Percentiles rank a stretch among this genome's conserved stretches.
These are phyloP conservation scores for Lachancea kluyveri DNA, from an alignment of 805 yeast genomes.

Conservation along the genomic window DNA sequence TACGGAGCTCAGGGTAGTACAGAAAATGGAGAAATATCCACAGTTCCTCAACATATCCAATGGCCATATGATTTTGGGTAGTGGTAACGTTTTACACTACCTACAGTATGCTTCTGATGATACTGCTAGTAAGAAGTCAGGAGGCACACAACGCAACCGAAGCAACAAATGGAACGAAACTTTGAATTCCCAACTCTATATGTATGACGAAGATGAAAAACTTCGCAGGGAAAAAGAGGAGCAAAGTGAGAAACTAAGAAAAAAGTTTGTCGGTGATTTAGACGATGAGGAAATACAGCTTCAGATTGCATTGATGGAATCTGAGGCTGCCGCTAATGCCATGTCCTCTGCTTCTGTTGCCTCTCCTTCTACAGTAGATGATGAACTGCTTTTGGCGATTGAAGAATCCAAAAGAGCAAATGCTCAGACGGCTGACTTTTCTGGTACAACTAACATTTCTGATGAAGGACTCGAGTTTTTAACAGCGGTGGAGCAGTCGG, in stretches of 20 bases:
- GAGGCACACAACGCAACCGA: slow-evolving; percentile 8
- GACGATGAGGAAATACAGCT: slow-evolving; percentile 30
- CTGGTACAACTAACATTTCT: slow-evolving; percentile 3
- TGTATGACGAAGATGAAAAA: slow-evolving; percentile 26
- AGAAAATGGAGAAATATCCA: slow-evolving; percentile 27
- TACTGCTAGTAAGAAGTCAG: slow-evolving; percentile 7
- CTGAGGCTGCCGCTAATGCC: slow-evolving; percentile 11
- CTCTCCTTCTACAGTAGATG: too few relatives aligned
- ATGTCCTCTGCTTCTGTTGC: slow-evolving; percentile 1
- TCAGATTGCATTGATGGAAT: slow-evolving; percentile 31
- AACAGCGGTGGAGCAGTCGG: slow-evolving; percentile 17
- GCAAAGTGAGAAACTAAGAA: slow-evolving; percentile 16
- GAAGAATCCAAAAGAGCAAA: slow-evolving; percentile 12
- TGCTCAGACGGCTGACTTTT: neutral
- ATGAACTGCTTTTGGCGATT: slow-evolving; percentile 10
- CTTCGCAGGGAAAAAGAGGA: slow-evolving; percentile 10
- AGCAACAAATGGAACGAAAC: slow-evolving; percentile 28
- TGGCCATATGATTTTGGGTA: slow-evolving; percentile 26
- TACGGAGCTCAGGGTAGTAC: slow-evolving; percentile 24
- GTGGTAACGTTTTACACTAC: slow-evolving; percentile 26
- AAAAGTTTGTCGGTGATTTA: slow-evolving; percentile 26
- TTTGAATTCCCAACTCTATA: slow-evolving; percentile 20
- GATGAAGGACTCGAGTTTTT: slow-evolving; percentile 11
- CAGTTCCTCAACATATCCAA: slow-evolving; percentile 27
- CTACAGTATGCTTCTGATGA: slow-evolving; percentile 22